Percentiles rank a stretch among this genome's conserved stretches.
Evolutionary conservation across 129 eudicot genomes (phyloP).

Genomic region (Mikania micrantha): DNA sequence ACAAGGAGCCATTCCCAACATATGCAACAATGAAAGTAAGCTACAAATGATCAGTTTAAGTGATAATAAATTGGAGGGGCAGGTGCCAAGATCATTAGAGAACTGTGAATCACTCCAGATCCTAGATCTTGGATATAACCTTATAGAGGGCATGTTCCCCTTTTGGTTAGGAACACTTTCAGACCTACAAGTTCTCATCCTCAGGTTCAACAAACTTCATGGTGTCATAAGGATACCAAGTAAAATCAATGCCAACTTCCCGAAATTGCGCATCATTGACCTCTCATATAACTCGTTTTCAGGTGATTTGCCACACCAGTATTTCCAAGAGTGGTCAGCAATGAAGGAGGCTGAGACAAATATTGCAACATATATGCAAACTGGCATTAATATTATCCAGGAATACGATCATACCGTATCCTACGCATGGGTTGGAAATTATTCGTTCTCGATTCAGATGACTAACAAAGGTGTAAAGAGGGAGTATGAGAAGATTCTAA

Average conservation of each 20-base stretch:
- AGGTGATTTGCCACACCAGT: constrained; percentile 10
- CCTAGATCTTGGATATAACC: constrained; percentile 23
- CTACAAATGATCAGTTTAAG: constrained; percentile 13
- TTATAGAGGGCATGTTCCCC: constrained; percentile 19
- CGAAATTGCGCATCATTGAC: too few relatives aligned
- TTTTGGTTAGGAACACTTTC: constrained; percentile 13
- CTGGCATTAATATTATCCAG: neutral
- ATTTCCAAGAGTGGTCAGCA: constrained; percentile 5
- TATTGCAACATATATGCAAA: neutral
- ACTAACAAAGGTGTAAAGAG: constrained; percentile 11
- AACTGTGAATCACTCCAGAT: constrained; percentile 14
- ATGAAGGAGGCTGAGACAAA: constrained; percentile 9
- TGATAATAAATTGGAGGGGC: constrained; percentile 15
- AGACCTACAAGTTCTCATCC: constrained; percentile 20
- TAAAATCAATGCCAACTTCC: too few relatives aligned
- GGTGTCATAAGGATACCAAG: neutral
- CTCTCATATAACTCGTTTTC: constrained; percentile 28
- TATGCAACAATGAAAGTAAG: neutral
- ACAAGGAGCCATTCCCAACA: constrained; percentile 21
- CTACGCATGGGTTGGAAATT: neutral
- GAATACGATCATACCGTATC: neutral
- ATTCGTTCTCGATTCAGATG: neutral
- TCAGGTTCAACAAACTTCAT: constrained; percentile 20
- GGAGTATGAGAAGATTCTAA: constrained; percentile 5
- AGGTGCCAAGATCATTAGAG: constrained; percentile 18